Evolutionary conservation across 768 basidiomycete genomes (phyloP), one percentile per base, ranked within the genome.

Genomic region (Clitopilus hobsonii): DNA sequence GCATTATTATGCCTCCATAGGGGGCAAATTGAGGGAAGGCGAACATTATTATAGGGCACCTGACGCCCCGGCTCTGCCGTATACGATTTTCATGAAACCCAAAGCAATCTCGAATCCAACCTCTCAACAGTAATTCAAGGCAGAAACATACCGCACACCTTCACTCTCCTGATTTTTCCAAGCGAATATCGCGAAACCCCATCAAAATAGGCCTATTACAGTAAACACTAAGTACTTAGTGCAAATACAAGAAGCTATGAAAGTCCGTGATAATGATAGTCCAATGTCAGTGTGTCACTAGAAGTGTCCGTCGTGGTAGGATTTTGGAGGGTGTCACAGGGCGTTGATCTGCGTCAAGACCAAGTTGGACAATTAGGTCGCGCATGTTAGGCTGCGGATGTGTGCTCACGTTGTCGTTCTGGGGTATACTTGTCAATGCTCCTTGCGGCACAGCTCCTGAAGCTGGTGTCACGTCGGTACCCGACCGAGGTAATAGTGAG

Each of bases 31-130:
- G 1, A 23, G 49, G 25, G 26, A 57, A 22, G 55, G 58, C 3
- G n/a, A 16, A 22, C 29, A 54, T 38, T 60, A 53, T 41, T 54
- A 56, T 22, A 38, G 24, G 26, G 53, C 59, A 13, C 49, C 54
- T 1, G 59, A 60, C 14, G 29, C 29, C 29, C 29, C 29, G 6
- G 7, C 29, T 14, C 29, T 30, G 6, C 29, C 29, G 29, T 30
- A 6, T 30, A 30, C 29, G 29, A 30, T n/a, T n/a, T n/a, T n/a
- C n/a, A n/a, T n/a, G n/a, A n/a, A n/a, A n/a, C n/a, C n/a, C n/a
- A n/a, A n/a, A n/a, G n/a, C n/a, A n/a, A n/a, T n/a, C n/a, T n/a
- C n/a, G n/a, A n/a, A n/a, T n/a, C n/a, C n/a, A n/a, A n/a, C n/a
- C n/a, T n/a, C n/a, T n/a, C n/a, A n/a, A n/a, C n/a, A n/a, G n/a